Percentiles rank a stretch among this genome's conserved stretches.
Conservation (phyloP, 768 basidiomycete genomes). For the Leccinum truebloodii region DNA sequence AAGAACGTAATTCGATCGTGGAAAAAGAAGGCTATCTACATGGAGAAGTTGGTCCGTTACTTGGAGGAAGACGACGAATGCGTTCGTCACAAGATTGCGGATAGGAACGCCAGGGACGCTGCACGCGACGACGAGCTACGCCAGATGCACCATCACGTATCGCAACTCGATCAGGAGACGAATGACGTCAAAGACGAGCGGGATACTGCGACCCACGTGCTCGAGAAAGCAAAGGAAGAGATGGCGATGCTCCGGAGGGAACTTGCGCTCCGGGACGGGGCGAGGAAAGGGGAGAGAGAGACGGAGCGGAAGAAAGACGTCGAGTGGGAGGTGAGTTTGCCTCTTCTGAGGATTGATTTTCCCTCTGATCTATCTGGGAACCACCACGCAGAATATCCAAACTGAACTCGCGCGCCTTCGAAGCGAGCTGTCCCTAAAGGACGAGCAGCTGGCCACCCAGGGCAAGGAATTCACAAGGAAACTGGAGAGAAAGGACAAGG, state of each 20-base stretch:
- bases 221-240: slow-evolving; percentile 57
- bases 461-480: not conserved
- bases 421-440: not conserved
- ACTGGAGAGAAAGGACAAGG: not conserved
- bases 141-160: slow-evolving; percentile 78
- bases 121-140: slow-evolving; percentile 78
- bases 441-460: slow-evolving; percentile 46
- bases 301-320: not conserved
- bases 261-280: not conserved
- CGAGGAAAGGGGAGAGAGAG: not conserved
- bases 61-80: slow-evolving; percentile 88
- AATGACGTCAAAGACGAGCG: slow-evolving; percentile 49
- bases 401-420: not conserved
- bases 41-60: slow-evolving; percentile 64
- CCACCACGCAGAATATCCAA: not conserved
- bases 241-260: slow-evolving; percentile 49
- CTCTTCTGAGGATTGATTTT: not conserved
- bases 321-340: not conserved
- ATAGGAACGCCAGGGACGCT: slow-evolving; percentile 81
- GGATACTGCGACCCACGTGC: slow-evolving; percentile 32
- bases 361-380: not conserved
- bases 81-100: slow-evolving; percentile 78
- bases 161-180: slow-evolving; percentile 70
- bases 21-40: slow-evolving; percentile 77
- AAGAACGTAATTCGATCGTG: slow-evolving; percentile 54